phyloP scores from a whole-genome alignment of 2,329 filamentous ascomycete species.

The Epichloe bromicola region DNA sequence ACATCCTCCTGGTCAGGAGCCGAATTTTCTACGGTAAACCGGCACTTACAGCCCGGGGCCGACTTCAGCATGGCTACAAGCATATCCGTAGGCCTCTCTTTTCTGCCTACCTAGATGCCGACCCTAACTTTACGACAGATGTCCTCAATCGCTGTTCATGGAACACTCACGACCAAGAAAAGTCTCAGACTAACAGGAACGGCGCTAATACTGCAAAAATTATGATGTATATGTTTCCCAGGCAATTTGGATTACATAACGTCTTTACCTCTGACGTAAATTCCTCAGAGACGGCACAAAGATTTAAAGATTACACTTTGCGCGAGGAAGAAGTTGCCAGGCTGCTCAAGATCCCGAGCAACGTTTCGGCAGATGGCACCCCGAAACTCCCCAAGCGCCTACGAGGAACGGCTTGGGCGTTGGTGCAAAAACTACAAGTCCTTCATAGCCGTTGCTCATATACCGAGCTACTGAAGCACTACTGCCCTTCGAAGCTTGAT shows the following conservation, averaged over 20 bases:
- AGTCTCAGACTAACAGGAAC: slow-evolving; percentile 1
- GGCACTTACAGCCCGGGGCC: slow-evolving; percentile 52
- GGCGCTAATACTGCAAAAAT: slow-evolving; percentile 50
- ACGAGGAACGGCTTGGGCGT: slow-evolving; percentile 41
- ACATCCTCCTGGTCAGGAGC: slow-evolving; percentile 65
- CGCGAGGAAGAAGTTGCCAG: slow-evolving; percentile 66
- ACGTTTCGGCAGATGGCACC: slow-evolving; percentile 4
- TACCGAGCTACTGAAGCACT: slow-evolving; percentile 60
- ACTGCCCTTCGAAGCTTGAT: slow-evolving; percentile 50
- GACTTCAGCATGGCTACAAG: slow-evolving; percentile 60
- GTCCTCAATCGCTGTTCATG: slow-evolving; percentile 58
- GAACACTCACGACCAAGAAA: background rate
- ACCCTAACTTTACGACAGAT: slow-evolving; percentile 38
- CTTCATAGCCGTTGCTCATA: slow-evolving; percentile 69
- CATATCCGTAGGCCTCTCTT: slow-evolving; percentile 57
- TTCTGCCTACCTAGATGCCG: too few relatives aligned
- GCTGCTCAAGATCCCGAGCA: slow-evolving; percentile 10
- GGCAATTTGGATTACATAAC: slow-evolving; percentile 83
- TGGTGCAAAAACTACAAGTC: slow-evolving; percentile 57
- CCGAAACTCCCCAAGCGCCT: slow-evolving; percentile 51
- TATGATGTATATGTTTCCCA: slow-evolving; percentile 88
- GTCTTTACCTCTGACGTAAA: slow-evolving; percentile 68
- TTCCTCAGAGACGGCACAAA: slow-evolving; percentile 51
- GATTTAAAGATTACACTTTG: slow-evolving; percentile 72
- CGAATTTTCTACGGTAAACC: slow-evolving; percentile 79